phyloP scores from a whole-genome alignment of 352 stramenopile genomes.

The Pythium monospermum region DNA sequence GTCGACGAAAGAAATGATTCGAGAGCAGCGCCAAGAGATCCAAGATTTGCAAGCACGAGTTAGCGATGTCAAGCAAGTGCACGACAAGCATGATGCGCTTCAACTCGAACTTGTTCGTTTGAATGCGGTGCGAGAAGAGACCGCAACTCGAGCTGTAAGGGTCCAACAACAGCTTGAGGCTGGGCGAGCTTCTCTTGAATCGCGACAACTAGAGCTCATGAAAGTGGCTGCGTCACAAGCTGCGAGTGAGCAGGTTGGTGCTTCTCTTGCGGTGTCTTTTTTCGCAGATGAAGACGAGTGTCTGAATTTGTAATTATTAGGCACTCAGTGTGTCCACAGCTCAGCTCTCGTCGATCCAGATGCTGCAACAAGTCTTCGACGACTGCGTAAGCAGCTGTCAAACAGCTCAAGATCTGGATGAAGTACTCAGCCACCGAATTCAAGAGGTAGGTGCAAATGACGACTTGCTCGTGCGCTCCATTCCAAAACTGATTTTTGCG shows the following conservation, averaged over 20 bases:
- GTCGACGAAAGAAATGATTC: constrained; percentile 2
- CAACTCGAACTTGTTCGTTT: constrained; percentile 15
- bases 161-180: background rate
- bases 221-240: background rate
- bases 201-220: background rate
- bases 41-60: background rate
- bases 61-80: background rate
- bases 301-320: background rate
- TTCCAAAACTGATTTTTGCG: too few relatives aligned
- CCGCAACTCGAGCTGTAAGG: background rate
- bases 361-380: background rate
- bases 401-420: background rate
- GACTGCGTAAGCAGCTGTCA: background rate
- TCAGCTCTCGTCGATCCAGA: background rate
- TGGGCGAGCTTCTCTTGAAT: background rate
- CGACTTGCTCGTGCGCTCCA: too few relatives aligned
- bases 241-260: background rate
- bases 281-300: too few relatives aligned
- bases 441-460: too few relatives aligned
- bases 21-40: background rate
- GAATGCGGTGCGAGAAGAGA: constrained; percentile 4
- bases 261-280: too few relatives aligned
- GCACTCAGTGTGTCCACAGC: background rate
- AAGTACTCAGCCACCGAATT: background rate
- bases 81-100: constrained; percentile 2